Percentiles rank a stretch among this genome's conserved stretches.
Evolutionary conservation across 495 filamentous ascomycete genomes (phyloP).

Genomic region (Penicillium ochrochloron): DNA sequence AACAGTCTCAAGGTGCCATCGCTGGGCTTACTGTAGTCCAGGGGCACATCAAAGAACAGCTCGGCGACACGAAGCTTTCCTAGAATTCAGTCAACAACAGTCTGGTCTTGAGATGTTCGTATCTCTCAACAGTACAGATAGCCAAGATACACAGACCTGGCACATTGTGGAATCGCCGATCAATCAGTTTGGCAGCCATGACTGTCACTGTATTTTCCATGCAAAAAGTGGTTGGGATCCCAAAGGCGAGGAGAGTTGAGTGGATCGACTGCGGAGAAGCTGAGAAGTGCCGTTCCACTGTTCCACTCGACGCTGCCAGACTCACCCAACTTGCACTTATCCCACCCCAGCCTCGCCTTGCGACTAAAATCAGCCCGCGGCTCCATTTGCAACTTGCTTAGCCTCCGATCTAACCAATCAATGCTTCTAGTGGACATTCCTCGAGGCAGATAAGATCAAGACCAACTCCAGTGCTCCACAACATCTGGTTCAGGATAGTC

Average conservation of each 20-base stretch:
- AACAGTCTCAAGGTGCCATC: conserved; percentile 72
- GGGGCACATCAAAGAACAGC: conserved; percentile 83
- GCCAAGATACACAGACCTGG: conserved; percentile 37
- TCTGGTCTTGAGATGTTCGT: neutral
- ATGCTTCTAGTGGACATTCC: neutral
- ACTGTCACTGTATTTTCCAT: neutral
- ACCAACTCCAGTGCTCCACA: neutral
- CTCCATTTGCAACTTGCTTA: conserved; percentile 1
- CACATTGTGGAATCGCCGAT: conserved; percentile 48
- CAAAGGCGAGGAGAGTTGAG: conserved; percentile 3
- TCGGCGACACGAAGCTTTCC: conserved; percentile 79
- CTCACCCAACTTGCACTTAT: conserved; percentile 1
- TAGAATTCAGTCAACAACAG: conserved; percentile 35
- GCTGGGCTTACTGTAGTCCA: conserved; percentile 69
- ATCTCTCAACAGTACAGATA: neutral
- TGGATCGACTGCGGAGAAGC: conserved; percentile 20
- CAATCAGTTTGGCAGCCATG: conserved; percentile 52
- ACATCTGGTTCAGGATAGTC: conserved; percentile 20
- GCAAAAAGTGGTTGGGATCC: neutral
- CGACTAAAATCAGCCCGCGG: neutral
- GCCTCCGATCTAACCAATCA: neutral
- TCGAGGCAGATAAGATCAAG: conserved; percentile 5
- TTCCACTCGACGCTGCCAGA: conserved; percentile 1
- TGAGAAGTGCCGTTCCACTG: neutral
- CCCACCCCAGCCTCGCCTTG: conserved; percentile 9